These are phyloP conservation scores for Triticum urartu DNA, from an alignment of 176 grass and related monocot genomes.

Conservation along the genomic window DNA sequence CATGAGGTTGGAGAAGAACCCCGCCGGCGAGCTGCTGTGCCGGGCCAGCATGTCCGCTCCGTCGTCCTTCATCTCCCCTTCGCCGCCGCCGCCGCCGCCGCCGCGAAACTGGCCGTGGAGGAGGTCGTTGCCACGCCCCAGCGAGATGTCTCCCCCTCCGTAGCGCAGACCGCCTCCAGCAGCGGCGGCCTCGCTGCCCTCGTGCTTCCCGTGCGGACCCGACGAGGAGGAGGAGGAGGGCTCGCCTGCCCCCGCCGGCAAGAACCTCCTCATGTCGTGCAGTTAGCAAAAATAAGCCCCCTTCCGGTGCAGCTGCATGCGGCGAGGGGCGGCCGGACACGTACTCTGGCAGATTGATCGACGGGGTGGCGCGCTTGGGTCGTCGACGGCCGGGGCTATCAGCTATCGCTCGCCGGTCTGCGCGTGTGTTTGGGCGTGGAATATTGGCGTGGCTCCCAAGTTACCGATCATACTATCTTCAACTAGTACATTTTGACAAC, in stretches of 20 bases:
- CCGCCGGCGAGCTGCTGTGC: slow-evolving; percentile 79
- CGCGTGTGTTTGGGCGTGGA: slow-evolving; percentile 7
- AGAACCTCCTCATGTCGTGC: slow-evolving; percentile 46
- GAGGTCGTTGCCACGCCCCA: slow-evolving; percentile 4
- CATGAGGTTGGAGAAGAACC: slow-evolving; percentile 82
- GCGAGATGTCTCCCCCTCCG: slow-evolving; percentile 33
- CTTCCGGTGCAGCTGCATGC: neutral
- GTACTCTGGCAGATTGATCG: neutral
- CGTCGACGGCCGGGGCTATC: neutral
- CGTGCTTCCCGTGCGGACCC: slow-evolving; percentile 17
- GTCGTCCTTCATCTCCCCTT: slow-evolving; percentile 17
- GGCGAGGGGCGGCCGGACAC: neutral
- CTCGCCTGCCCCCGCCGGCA: slow-evolving; percentile 40
- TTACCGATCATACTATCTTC: neutral
- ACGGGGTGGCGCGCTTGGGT: neutral
- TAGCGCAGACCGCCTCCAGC: slow-evolving; percentile 21
- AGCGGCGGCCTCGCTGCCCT: neutral
- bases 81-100: neutral
- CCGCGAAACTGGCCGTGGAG: neutral
- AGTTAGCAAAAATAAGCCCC: neutral
- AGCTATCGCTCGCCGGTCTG: neutral
- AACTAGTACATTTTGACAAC: neutral
- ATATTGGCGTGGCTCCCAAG: neutral
- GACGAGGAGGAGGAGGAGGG: slow-evolving; percentile 49
- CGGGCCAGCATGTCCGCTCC: slow-evolving; percentile 53